Base-by-base conservation (phyloP, 2,329 filamentous ascomycete species). In the Lachnellula occidentalis region DNA sequence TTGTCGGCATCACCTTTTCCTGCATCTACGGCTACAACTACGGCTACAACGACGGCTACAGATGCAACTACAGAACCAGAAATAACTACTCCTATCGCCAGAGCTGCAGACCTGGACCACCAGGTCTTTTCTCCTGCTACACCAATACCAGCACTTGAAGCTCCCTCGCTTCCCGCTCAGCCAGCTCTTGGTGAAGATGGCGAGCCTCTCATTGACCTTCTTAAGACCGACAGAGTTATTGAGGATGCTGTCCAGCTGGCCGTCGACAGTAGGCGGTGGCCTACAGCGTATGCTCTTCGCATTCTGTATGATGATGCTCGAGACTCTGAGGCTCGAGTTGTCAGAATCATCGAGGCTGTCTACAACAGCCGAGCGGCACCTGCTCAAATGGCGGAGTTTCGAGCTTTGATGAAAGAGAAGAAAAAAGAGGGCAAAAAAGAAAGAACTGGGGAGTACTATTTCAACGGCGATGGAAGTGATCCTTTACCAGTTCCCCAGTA, bases 271-370 rank as follows among this genome's bases (percentile, higher is more conserved):
- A 74, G 74, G 58, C 78, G 80, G 55, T 85, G 81, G 66, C 79
- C 81, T 51, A 85, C 82, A 8, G 83, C 82, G 2, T 85, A 77
- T 72, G 81, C 82, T 42, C 72, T 86, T 56, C 75, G 81, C 51
- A 77, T 75, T 14, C 72, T 85, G 56, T 85, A 82, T 67, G 80
- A 85, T 60, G 80, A 85, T 64, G 76, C 78, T 56, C 73, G 73
- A 45, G 67, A 71, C 43, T 15, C 14, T 39, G 74, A 83, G 60
- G 69, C 74, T 15, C 70, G 71, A 36, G 82, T 84, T 62, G 71
- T 85, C 55, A 70, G 73, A 58, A 77, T 85, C 73, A 70, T 85
- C 45, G 78, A 82, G 67, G 76, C 79, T 56, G 74, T 85, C 45
- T 83, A 78, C 66, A 72, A 74, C 60, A 79, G 83, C 64, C 79